A percentile compares a stretch with the other conserved stretches of the same genome.
phyloP scores from a whole-genome alignment of 352 stramenopile species.

The Pythium insidiosum region DNA sequence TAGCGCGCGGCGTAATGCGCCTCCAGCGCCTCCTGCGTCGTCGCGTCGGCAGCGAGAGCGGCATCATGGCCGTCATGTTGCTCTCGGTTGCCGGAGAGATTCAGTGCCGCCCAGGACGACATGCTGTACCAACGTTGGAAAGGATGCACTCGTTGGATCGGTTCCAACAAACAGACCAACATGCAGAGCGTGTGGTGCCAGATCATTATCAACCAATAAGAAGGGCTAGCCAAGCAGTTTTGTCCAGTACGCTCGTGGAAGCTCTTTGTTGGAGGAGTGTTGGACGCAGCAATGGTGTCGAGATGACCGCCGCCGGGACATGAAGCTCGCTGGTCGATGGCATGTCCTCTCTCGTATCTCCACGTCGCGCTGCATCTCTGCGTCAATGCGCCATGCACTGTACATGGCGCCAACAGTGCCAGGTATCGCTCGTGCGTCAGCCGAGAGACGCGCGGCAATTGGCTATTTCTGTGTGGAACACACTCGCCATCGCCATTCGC shows the following conservation, averaged over 20 bases:
- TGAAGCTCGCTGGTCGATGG: too few species aligned
- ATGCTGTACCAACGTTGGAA: constrained; percentile 10
- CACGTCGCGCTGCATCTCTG: not conserved
- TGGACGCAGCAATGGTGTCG: not conserved
- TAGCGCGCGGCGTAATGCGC: constrained; percentile 51
- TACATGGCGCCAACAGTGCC: too few species aligned
- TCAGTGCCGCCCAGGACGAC: constrained; percentile 63
- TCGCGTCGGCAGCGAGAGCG: constrained; percentile 2
- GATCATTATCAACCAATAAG: not conserved
- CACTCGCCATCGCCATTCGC: not conserved
- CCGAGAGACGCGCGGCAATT: not conserved
- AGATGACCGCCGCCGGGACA: too few species aligned
- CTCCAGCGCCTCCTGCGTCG: constrained; percentile 64
- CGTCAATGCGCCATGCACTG: too few species aligned
- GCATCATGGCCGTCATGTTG: not conserved
- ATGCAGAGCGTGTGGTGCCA: not conserved
- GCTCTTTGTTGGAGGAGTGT: not conserved
- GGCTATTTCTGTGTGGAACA: not conserved
- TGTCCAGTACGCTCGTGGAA: too few species aligned
- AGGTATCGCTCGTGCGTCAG: not conserved
- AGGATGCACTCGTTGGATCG: not conserved
- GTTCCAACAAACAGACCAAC: not conserved
- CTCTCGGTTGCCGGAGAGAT: constrained; percentile 14
- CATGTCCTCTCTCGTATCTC: too few species aligned
- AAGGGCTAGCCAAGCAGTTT: not conserved